A percentile compares a stretch with the other conserved stretches of the same genome.
phyloP scores from a whole-genome alignment of 2,329 filamentous ascomycete species.

The Fusarium sororula region DNA sequence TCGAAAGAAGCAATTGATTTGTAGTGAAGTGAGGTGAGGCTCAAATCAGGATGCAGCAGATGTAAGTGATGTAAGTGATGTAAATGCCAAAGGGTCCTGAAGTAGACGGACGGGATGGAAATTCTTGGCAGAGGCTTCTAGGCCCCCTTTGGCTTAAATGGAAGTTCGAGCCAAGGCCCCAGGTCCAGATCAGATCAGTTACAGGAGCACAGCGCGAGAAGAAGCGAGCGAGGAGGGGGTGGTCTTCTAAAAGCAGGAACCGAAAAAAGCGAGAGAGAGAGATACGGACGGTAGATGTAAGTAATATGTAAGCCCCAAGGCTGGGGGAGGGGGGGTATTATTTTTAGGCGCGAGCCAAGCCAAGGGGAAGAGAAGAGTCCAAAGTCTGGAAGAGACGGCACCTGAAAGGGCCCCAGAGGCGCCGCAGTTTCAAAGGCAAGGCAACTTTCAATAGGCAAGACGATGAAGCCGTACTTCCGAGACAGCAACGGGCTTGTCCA shows the following conservation, averaged over 20 bases:
- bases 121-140: constrained; percentile 29
- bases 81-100: not conserved
- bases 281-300: not conserved
- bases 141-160: constrained; percentile 14
- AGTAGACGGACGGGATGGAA: not conserved
- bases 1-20: not conserved
- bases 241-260: constrained; percentile 8
- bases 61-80: not conserved
- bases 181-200: not conserved
- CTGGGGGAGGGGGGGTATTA: not conserved
- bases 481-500: constrained; percentile 34
- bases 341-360: constrained; percentile 8
- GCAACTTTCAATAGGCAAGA: constrained; percentile 12
- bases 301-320: not conserved
- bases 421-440: constrained; percentile 4
- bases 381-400: constrained; percentile 25
- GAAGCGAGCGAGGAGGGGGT: not conserved
- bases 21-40: not conserved
- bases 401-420: not conserved
- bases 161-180: not conserved
- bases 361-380: not conserved
- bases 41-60: not conserved
- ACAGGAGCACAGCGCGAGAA: not conserved
- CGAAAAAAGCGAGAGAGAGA: not conserved
- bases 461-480: constrained; percentile 43